Base-by-base conservation (phyloP, 2,329 filamentous ascomycete genomes). In the Tetracladium maxilliforme region DNA sequence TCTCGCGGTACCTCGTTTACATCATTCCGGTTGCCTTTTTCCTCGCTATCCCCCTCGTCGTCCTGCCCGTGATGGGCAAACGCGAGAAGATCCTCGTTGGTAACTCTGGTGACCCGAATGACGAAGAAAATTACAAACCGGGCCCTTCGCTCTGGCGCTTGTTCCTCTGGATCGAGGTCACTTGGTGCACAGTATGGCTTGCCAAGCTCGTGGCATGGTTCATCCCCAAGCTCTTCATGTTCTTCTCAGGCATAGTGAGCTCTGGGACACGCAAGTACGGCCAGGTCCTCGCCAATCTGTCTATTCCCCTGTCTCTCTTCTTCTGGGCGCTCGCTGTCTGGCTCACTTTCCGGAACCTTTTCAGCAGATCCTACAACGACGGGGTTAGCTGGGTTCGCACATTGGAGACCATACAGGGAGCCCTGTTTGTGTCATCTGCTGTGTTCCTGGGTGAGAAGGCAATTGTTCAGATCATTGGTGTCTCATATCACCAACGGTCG, bases 401-500 rank as follows among this genome's bases (percentile, higher is more conserved):
- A 22, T 49, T 86, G 37, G 64, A 66, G 34, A 68, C 65, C 24
- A 59, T 87, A 10, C 55, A 87, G 6, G 68, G 66, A 13, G 74
- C 78, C 3, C 51, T 67, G 16, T 65, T 84, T 23, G 65, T 78
- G 20, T 76, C 72, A 7, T 68, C 75, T 0, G 60, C 76, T 24
- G 64, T 87, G 11, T 72, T 81, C 31, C 62, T 87, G 10, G 70
- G 56, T n/a, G 80, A 90, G 49, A 83, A 82, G 49, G 58, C 75
- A 30, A 61, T 87, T 34, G 74, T 90, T 17, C 81, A 87, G 49
- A 60, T 87, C 31, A 84, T 90, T 45, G 81, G 77, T 42, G 79
- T 90, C 47, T 77, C 76, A 32, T 90, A 90, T 46, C 81, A 90
- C 47, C 74, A 82, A 41, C 73, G 82, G 36, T 84, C 83, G 23